Evolutionary conservation across 2,329 filamentous ascomycete genomes (phyloP), one percentile per base, ranked within the genome.

Genomic region (Aspergillaceae sp.): DNA sequence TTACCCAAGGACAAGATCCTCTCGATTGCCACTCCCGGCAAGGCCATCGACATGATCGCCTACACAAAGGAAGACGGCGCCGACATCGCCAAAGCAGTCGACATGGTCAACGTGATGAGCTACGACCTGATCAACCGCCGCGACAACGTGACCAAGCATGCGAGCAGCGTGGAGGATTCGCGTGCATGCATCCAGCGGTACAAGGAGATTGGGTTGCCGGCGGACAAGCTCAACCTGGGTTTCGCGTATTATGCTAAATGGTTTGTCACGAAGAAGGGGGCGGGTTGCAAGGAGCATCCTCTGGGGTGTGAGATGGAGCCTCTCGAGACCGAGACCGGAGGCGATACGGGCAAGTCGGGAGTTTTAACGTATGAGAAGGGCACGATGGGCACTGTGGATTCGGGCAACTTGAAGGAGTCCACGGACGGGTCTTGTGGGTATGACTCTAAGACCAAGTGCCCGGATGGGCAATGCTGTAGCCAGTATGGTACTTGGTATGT

Each of bases 101-200:
- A 87, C 59, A 83, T 80, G 56, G 71, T 86, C 57, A 86, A 86
- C 54, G 57, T 87, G 51, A 86, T 86, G 83, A 74, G 77, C 1
- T 87, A 87, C 60, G 84, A 87, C 58, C 60, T 87, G 41, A 83
- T 84, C 76, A 86, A 86, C 66, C 57, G 83, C 32, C 79, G 84
- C 32, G 79, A 86, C 65, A 79, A 65, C 38, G 59, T 70, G 7
- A 85, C 83, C 3, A 73, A 69, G 32, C 84, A 87, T 62, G 82
- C 86, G 59, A 82, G 75, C 38, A 79, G 79, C n/a, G 70, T 86
- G 5, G 57, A 68, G 9, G 74, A 69, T 7, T 82, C 82, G 0
- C 62, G 74, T 5, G 67, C 73, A 4, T 69, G 77, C 3, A 62
- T 87, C 40, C 69, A 80, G 43, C 73, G 73, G 34, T 87, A 86